Conservation (phyloP, 345 rosid genomes). For the Murraya paniculata region DNA sequence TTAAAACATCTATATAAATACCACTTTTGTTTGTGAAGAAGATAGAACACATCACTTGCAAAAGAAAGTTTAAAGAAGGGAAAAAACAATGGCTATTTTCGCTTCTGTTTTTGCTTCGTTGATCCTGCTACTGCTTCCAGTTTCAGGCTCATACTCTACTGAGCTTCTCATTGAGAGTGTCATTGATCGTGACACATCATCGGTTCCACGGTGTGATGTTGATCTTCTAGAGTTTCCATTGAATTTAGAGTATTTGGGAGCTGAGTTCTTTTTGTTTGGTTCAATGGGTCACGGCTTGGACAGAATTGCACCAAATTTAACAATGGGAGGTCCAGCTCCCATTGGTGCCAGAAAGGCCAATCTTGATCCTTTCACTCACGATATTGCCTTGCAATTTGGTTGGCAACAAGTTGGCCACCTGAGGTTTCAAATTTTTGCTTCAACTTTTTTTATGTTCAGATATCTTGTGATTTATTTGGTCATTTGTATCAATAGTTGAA, state of each 20-base stretch:
- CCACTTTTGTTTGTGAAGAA: neutral
- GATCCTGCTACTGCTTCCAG: constrained; percentile 24
- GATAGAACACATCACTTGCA: neutral
- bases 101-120: constrained; percentile 19
- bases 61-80: too few relatives aligned
- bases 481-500: neutral
- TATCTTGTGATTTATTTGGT: neutral
- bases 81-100: constrained; percentile 6
- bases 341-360: constrained; percentile 59
- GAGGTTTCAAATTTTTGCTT: constrained; percentile 31
- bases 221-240: constrained; percentile 76
- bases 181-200: neutral
- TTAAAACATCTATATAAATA: neutral
- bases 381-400: constrained; percentile 70
- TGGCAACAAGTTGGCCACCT: constrained; percentile 91
- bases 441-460: neutral
- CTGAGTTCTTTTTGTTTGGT: constrained; percentile 82
- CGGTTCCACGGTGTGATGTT: constrained; percentile 30
- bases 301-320: constrained; percentile 51
- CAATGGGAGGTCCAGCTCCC: constrained; percentile 82
- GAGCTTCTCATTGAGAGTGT: neutral
- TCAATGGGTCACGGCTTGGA: constrained; percentile 76
- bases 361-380: constrained; percentile 52
- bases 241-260: constrained; percentile 86
- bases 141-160: constrained; percentile 17